Base-by-base conservation (phyloP, 2,329 filamentous ascomycete genomes). In the Talaromyces funiculosus region DNA sequence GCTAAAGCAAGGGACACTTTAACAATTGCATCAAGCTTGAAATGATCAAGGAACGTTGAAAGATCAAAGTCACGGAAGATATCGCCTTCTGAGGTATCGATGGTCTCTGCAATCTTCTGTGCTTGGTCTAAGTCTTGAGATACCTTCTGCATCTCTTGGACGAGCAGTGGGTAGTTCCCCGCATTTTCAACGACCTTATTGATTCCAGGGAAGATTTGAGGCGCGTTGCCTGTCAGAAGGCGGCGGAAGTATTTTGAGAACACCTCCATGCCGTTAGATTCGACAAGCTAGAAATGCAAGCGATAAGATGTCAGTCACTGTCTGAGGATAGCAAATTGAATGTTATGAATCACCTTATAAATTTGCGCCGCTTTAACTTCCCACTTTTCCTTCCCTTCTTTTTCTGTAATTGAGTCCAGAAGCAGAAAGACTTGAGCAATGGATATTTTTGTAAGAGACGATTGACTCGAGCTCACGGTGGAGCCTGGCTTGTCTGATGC, bases 191-290 rank as follows among this genome's bases (percentile, higher is more conserved):
- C 84, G 60, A 85, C 84, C 76, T 91, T 84, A 69, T 85, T 90
- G 59, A 87, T 81, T 64, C 89, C 86, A 56, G 91, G 88, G 73
- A 97, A 97, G 73, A 99, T 94, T 71, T 94, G 88, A 65, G 88
- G 81, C 69, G 92, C 91, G 86, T 97, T 97, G 78, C 88, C 88
- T 77, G 89, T 89, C 72, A 99, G 86, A 73, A 97, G 83, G 77
- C 93, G 90, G 76, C 91, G 88, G 78, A 99, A 96, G 77, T 94
- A 97, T 81, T 92, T 95, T 63, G 90, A 87, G 75, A 92, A 97
- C 73, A 97, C 92, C 83, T 99, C 95, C 93, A 99, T 99, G 73
- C 92, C 92, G 92, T 96, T 88, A 71, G 93, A 92, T 85, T 96
- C 88, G 80, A 97, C 89, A 75, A 97, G 87, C 90, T 96, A 29